Conservation (phyloP, 2,329 filamentous ascomycete species). For the Dothiorella sarmentorum region DNA sequence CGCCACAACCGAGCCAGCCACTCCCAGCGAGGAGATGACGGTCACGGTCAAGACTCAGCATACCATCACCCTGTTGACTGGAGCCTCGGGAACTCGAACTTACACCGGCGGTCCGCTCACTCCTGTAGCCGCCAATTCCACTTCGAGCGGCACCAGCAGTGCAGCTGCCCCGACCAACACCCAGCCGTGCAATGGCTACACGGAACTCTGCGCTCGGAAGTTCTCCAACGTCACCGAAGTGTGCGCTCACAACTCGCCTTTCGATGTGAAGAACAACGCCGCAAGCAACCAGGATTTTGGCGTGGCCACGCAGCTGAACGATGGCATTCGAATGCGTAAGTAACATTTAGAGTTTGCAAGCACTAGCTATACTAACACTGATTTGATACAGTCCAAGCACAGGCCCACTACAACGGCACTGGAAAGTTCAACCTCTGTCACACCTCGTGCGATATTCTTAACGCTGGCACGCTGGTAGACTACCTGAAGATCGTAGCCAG, state of each 20-base stretch:
- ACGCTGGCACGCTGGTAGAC: conserved; percentile 71
- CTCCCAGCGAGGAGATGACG: conserved; percentile 5
- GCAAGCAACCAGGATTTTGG: conserved; percentile 36
- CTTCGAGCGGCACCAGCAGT: conserved; percentile 25
- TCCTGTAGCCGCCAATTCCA: not conserved
- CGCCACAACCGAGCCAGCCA: not conserved
- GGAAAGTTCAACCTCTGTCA: conserved; percentile 71
- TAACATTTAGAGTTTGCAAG: not conserved
- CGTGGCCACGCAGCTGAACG: conserved; percentile 39
- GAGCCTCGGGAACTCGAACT: conserved; percentile 1
- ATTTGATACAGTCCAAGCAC: conserved; percentile 52
- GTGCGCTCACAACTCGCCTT: conserved; percentile 40
- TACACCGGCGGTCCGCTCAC: conserved; percentile 14
- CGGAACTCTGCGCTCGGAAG: conserved; percentile 37
- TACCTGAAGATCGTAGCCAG: conserved; percentile 66
- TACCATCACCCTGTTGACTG: conserved; percentile 15
- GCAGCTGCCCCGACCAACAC: conserved; percentile 36
- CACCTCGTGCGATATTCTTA: conserved; percentile 74
- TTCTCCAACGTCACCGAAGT: conserved; percentile 44
- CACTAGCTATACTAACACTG: not conserved
- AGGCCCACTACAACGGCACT: conserved; percentile 56
- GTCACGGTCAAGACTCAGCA: conserved; percentile 6
- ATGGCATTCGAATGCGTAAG: conserved; percentile 38
- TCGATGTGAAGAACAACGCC: conserved; percentile 33
- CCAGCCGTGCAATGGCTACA: conserved; percentile 41